phyloP scores from a whole-genome alignment of 805 yeast genomes.

The Kuraishia piskuri region DNA sequence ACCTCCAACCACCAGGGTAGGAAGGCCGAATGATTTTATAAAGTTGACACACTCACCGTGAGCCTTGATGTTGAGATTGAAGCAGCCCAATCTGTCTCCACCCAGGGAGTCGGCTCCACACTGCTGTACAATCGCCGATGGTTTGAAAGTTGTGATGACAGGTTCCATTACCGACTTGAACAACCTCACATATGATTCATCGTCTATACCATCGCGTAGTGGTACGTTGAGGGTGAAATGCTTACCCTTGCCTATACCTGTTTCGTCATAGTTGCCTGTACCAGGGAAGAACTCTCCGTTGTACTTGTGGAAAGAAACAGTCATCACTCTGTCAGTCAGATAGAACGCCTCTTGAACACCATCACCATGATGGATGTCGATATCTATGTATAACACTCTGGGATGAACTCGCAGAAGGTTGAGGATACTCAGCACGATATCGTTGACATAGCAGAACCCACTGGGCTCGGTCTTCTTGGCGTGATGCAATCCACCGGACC shows the following conservation, averaged over 20 bases:
- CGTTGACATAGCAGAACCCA: slow-evolving; percentile 93
- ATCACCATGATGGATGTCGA: slow-evolving; percentile 95
- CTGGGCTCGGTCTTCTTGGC: slow-evolving; percentile 92
- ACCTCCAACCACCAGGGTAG: slow-evolving; percentile 89
- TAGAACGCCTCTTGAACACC: slow-evolving; percentile 98
- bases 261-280: slow-evolving; percentile 87
- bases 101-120: slow-evolving; percentile 97
- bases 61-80: slow-evolving; percentile 84
- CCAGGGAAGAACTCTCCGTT: slow-evolving; percentile 96
- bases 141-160: slow-evolving; percentile 85
- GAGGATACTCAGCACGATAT: slow-evolving; percentile 82
- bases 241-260: slow-evolving; percentile 83
- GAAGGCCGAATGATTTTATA: slow-evolving; percentile 82
- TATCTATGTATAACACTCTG: slow-evolving; percentile 87
- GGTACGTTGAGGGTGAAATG: slow-evolving; percentile 89
- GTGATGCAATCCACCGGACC: slow-evolving; percentile 96
- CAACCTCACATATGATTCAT: slow-evolving; percentile 66
- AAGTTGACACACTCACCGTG: slow-evolving; percentile 94
- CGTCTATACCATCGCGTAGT: slow-evolving; percentile 90
- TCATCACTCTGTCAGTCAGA: slow-evolving; percentile 92
- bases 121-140: slow-evolving; percentile 89
- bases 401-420: slow-evolving; percentile 85
- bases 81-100: slow-evolving; percentile 89
- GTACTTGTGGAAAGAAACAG: slow-evolving; percentile 90
- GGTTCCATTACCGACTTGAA: slow-evolving; percentile 86